Conservation (phyloP, 1,284 basidiomycete genomes). For the Stygiomarasmius scandens region DNA sequence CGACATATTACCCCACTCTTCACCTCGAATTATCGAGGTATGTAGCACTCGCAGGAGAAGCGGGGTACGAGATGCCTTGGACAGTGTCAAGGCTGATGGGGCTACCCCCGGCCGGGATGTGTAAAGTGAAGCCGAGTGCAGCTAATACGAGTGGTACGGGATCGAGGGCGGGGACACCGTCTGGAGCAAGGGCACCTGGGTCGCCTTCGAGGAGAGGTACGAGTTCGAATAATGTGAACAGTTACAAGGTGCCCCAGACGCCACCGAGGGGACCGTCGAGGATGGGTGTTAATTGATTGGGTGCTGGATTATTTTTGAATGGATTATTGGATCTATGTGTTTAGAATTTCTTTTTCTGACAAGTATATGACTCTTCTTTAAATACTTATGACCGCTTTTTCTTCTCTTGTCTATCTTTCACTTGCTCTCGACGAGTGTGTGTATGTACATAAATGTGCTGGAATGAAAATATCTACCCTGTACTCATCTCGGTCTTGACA, state of each 20-base stretch:
- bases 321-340: too few relatives aligned
- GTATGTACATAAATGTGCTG: not conserved
- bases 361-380: not conserved
- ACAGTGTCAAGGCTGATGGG: constrained; percentile 72
- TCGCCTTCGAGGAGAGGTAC: not conserved
- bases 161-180: too few relatives aligned
- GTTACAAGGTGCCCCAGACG: too few relatives aligned
- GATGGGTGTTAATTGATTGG: too few relatives aligned
- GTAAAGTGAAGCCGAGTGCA: too few relatives aligned
- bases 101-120: constrained; percentile 60
- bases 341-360: not conserved
- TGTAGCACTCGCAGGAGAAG: constrained; percentile 60
- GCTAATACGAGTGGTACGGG: too few relatives aligned
- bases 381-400: not conserved
- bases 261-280: too few relatives aligned
- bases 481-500: too few relatives aligned
- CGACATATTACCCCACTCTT: constrained; percentile 88
- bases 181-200: constrained; percentile 14
- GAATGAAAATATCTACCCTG: not conserved
- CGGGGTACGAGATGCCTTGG: constrained; percentile 78
- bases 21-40: constrained; percentile 92
- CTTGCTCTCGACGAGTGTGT: not conserved
- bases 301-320: too few relatives aligned
- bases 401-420: not conserved
- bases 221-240: too few relatives aligned